These are phyloP conservation scores for Pleurotus sapidus DNA, from an alignment of 768 basidiomycete species.

Conservation along the genomic window DNA sequence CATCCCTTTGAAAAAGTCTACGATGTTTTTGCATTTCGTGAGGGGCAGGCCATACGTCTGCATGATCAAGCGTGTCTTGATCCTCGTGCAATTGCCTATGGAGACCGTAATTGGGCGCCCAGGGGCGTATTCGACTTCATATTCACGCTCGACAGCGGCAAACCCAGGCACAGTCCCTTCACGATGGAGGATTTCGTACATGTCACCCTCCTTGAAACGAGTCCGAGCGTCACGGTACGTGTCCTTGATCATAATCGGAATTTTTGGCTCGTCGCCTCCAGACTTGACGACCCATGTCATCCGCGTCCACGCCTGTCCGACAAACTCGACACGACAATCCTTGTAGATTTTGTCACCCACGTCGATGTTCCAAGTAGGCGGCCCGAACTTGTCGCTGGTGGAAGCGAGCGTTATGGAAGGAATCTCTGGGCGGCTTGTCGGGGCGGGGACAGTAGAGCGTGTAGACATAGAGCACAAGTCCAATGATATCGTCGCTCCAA, in stretches of 20 bases:
- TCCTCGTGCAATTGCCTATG: not conserved
- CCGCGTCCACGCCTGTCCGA: conserved; percentile 5
- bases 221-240: not conserved
- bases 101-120: not conserved
- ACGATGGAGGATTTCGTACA: conserved; percentile 5
- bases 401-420: conserved; percentile 3
- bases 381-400: not conserved
- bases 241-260: conserved; percentile 1
- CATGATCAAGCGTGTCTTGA: not conserved
- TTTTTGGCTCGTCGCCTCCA: too few relatives aligned
- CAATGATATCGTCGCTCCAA: not conserved
- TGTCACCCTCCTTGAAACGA: not conserved
- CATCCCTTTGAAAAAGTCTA: conserved; percentile 1
- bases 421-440: not conserved
- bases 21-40: not conserved
- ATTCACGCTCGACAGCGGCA: too few relatives aligned
- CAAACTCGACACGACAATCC: conserved; percentile 4
- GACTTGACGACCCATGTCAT: not conserved
- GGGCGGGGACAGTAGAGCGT: conserved; percentile 4
- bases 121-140: too few relatives aligned
- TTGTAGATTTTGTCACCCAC: not conserved
- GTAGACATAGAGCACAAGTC: conserved; percentile 5
- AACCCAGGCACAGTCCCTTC: not conserved
- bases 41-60: not conserved
- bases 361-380: conserved; percentile 5